Base-by-base conservation (phyloP, 1,284 basidiomycete genomes). In the Apiotrichum sp. region DNA sequence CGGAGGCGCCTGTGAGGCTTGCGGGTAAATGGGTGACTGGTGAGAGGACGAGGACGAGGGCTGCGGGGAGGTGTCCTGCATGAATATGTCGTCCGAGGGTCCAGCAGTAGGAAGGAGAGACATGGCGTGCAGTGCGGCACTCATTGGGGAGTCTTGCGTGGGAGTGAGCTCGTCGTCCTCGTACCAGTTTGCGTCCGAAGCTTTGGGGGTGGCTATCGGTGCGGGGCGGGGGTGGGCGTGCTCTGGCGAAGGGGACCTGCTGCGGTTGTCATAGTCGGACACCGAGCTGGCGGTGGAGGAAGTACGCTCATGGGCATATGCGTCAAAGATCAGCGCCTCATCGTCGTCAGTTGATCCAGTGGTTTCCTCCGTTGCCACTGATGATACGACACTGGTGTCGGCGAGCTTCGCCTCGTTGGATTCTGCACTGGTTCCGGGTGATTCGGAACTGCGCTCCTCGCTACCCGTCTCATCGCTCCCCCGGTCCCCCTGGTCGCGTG, bases 261-360 rank as follows among this genome's bases (percentile, higher is more conserved):
- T 68, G 8, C 48, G 56, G 11, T 79, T 78, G 5, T 81, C 81
- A 32, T 67, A 70, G 29, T 66, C 70, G 4, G 85, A 82, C 0
- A 66, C 47, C 4, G 73, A 73, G 44, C 63, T 65, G 9, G 62
- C 57, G 13, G 66, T 53, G 8, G 59, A 57, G 6, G 58, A 56
- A 11, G 54, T 52, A 43, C 56, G 56, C 10, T 60, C 59, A 22
- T 69, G 57, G n/a, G 77, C 82, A 69, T 93, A 93, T 3, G 88
- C 82, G 64, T 92, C 90, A 69, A 86, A 89, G 62, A 93, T 91
- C 34, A 82, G 82, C 3, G 83, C 75, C 65, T 91, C 89, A 61
- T 89, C 88, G 40, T 41, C 40, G 14, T 22, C 22, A 22, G 22
- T 22, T 22, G 22, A 22, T 22, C 22, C 22, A 22, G 22, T 22